These are phyloP conservation scores for Ophiocordyceps sinensis DNA, from an alignment of 2,329 filamentous ascomycete genomes.

Conservation along the genomic window DNA sequence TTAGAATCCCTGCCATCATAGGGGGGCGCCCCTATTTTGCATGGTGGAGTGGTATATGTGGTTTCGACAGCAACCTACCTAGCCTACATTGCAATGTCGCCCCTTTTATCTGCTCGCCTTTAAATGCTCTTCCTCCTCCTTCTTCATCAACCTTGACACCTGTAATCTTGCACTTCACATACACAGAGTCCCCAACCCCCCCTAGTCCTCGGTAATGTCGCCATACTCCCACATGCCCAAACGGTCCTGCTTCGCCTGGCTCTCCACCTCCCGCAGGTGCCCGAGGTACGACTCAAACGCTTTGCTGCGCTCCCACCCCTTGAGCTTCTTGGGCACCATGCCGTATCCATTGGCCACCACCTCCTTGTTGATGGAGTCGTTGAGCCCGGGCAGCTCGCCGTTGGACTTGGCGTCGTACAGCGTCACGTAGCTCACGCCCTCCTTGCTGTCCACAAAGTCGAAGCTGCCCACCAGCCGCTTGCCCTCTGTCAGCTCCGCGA, in stretches of 20 bases:
- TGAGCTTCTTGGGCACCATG: conserved; percentile 85
- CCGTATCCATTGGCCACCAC: conserved; percentile 71
- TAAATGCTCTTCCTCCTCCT: too few species aligned
- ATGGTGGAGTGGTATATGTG: too few species aligned
- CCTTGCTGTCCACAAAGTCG: conserved; percentile 65
- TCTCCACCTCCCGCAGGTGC: conserved; percentile 58
- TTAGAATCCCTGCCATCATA: too few species aligned
- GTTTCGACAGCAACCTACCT: too few species aligned
- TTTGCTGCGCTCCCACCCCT: conserved; percentile 68
- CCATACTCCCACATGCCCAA: conserved; percentile 98
- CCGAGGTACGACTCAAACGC: conserved; percentile 58
- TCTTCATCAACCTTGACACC: background rate
- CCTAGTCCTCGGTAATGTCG: conserved; percentile 74
- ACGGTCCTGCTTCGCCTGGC: conserved; percentile 63
- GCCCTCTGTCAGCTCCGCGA: conserved; percentile 60
- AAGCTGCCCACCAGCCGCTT: conserved; percentile 80
- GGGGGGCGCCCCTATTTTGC: too few species aligned
- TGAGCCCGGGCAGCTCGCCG: conserved; percentile 37
- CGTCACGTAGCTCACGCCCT: conserved; percentile 74
- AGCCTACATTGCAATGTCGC: too few species aligned
- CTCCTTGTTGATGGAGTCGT: conserved; percentile 81
- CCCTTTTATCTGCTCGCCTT: too few species aligned
- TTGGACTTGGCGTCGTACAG: conserved; percentile 64
- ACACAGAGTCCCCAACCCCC: too few species aligned
- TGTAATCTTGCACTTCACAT: background rate